Base-by-base conservation (phyloP, 257 asterid species). In the Perilla frutescens region DNA sequence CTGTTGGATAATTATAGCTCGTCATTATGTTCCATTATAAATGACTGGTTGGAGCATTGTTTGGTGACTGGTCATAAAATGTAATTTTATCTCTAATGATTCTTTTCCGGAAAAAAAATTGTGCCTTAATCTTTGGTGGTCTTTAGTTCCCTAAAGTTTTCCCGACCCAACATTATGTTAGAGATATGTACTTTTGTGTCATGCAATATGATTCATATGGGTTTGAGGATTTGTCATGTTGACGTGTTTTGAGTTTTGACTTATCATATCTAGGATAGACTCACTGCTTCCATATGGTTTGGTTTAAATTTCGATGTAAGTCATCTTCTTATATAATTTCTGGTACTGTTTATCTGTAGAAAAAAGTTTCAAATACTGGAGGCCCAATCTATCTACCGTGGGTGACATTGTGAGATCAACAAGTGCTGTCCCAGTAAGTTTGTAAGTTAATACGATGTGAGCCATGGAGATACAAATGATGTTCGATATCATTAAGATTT, bases 361-460 rank as follows among this genome's bases (percentile, higher is more conserved):
- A 51, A 69, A 57, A 43, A 64, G 68, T 59, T 70, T 76, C 26
- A 78, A 81, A 59, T 76, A 76, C 44, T 84, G 85, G 85, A 81
- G 81, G 62, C 84, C 85, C 47, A 72, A 58, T 47, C 60, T 49
- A 32, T 72, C 78, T 13, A 74, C 41, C 13, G 54, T 80, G 34
- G 63, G 59, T 8, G 57, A 54, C 14, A 26, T 8, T 51, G 79
- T 71, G 50, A 81, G 63, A 72, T 72, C 78, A 31, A 59, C 43
- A n/a, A 62, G 41, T 31, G 65, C 53, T 66, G 54, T 4, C 58
- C 76, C 80, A 39, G 88, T 84, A 78, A 75, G 85, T 68, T 32
- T 58, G 4, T 36, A 31, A 50, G 43, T 14, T 54, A n/a, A 26
- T 41, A 8, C 60, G 37, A 10, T 47, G 41, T 57, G 20, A 4